These are phyloP conservation scores for Penicillium fimorum DNA, from an alignment of 495 filamentous ascomycete species.

Conservation along the genomic window DNA sequence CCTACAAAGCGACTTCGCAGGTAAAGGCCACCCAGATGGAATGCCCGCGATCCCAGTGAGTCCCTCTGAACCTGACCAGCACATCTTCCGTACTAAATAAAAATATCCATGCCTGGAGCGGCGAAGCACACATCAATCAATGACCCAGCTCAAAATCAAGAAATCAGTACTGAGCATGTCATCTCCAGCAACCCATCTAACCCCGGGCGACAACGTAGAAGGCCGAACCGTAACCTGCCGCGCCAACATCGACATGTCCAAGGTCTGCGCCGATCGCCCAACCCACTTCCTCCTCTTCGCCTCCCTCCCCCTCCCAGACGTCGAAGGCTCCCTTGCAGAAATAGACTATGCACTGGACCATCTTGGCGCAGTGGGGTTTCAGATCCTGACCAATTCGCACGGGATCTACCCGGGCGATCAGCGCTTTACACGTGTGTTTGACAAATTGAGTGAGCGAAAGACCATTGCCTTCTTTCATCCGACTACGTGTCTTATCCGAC, in stretches of 20 bases:
- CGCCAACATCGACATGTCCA: slow-evolving; percentile 41
- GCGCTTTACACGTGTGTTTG: slow-evolving; percentile 40
- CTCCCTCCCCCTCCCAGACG: slow-evolving; percentile 49
- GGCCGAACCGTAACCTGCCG: slow-evolving; percentile 31
- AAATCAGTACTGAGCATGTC: slow-evolving; percentile 53
- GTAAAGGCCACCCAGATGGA: slow-evolving; percentile 42
- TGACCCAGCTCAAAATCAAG: slow-evolving; percentile 43
- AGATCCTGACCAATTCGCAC: slow-evolving; percentile 47
- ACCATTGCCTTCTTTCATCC: slow-evolving; percentile 54
- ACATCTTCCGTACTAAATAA: background rate
- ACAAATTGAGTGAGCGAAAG: slow-evolving; percentile 32
- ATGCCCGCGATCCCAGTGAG: slow-evolving; percentile 47
- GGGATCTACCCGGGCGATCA: slow-evolving; percentile 52
- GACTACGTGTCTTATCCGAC: slow-evolving; percentile 32
- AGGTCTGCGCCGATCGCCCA: slow-evolving; percentile 36
- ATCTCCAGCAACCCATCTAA: slow-evolving; percentile 49
- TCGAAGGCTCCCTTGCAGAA: slow-evolving; percentile 41
- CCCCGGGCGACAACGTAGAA: slow-evolving; percentile 31
- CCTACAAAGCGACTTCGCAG: slow-evolving; percentile 28
- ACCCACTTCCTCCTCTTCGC: slow-evolving; percentile 50
- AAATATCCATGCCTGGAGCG: slow-evolving; percentile 38
- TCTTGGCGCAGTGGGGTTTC: slow-evolving; percentile 48
- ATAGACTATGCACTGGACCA: slow-evolving; percentile 41
- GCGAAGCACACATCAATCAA: slow-evolving; percentile 42
- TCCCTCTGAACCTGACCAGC: background rate